A percentile compares a stretch with the other conserved stretches of the same genome.
Evolutionary conservation across 2,329 filamentous ascomycete genomes (phyloP).

Genomic region (Coniella lustricola): DNA sequence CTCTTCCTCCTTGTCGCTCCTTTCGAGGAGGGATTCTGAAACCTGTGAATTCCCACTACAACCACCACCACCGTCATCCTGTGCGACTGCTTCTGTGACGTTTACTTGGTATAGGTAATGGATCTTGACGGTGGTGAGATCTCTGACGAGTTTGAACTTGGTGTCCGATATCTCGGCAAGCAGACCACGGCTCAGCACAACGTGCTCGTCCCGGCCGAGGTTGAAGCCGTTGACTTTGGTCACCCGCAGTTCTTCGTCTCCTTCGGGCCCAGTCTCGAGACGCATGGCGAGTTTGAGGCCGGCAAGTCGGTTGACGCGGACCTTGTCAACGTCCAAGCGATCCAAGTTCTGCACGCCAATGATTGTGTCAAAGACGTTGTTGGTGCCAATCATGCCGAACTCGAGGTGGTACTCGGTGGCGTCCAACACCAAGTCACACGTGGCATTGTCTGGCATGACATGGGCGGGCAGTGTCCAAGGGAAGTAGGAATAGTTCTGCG

Average conservation of each 20-base stretch:
- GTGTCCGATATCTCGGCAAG: conserved; percentile 73
- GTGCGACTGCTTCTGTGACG: conserved; percentile 50
- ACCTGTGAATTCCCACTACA: no score
- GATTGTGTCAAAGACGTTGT: conserved; percentile 38
- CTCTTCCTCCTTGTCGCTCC: conserved; percentile 4
- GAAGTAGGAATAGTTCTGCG: conserved; percentile 76
- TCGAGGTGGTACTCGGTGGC: conserved; percentile 64
- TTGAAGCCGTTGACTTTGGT: conserved; percentile 74
- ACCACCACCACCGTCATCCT: no score
- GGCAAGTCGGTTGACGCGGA: conserved; percentile 45
- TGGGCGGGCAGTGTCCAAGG: conserved; percentile 83
- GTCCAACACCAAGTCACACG: conserved; percentile 64
- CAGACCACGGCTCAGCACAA: conserved; percentile 71
- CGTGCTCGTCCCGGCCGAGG: conserved; percentile 79
- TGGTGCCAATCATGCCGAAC: conserved; percentile 46
- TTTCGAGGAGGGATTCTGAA: conserved; percentile 1
- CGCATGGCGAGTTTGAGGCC: conserved; percentile 60
- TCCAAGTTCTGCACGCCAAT: conserved; percentile 41
- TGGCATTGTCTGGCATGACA: conserved; percentile 69
- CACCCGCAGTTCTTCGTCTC: conserved; percentile 54
- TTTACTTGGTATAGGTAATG: conserved; percentile 55
- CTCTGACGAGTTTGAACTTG: conserved; percentile 72
- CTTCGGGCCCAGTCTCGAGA: conserved; percentile 46
- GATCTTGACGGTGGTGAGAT: conserved; percentile 40
- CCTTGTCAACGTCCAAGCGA: conserved; percentile 37